Evolutionary conservation across 1,139 yeast species (phyloP).

Genomic region (Yamadazyma triangularis): DNA sequence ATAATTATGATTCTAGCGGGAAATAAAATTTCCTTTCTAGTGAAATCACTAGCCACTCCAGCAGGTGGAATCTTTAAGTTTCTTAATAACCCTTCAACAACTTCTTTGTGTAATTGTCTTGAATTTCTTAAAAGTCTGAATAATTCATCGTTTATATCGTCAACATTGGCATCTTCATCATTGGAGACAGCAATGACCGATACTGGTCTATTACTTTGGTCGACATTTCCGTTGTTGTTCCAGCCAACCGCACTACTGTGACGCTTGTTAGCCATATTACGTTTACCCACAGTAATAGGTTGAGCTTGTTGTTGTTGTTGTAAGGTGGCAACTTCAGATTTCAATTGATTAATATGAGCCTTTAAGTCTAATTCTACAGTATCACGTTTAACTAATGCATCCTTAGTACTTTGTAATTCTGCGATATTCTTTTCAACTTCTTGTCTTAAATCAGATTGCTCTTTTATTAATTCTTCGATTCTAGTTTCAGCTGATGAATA

Average conservation of each 20-base stretch:
- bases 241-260: constrained; percentile 27
- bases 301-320: constrained; percentile 27
- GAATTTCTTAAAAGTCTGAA: constrained; percentile 76
- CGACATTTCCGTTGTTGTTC: constrained; percentile 29
- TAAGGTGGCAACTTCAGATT: constrained; percentile 56
- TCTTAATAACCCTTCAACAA: constrained; percentile 81
- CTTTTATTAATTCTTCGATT: constrained; percentile 59
- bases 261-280: constrained; percentile 32
- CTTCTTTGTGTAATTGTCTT: constrained; percentile 74
- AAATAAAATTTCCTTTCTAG: constrained; percentile 88
- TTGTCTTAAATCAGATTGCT: constrained; percentile 59
- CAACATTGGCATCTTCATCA: constrained; percentile 54
- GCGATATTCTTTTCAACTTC: constrained; percentile 60
- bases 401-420: constrained; percentile 60
- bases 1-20: constrained; percentile 95
- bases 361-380: constrained; percentile 68
- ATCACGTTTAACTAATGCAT: constrained; percentile 57
- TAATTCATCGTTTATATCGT: constrained; percentile 69
- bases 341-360: constrained; percentile 64
- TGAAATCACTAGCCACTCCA: constrained; percentile 75
- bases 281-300: constrained; percentile 23
- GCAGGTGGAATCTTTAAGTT: constrained; percentile 88
- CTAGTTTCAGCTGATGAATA: constrained; percentile 58
- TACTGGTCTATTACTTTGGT: constrained; percentile 46
- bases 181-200: constrained; percentile 56